Conservation (phyloP, 2,329 filamentous ascomycete species). For the Teratosphaeria epicoccoides region DNA sequence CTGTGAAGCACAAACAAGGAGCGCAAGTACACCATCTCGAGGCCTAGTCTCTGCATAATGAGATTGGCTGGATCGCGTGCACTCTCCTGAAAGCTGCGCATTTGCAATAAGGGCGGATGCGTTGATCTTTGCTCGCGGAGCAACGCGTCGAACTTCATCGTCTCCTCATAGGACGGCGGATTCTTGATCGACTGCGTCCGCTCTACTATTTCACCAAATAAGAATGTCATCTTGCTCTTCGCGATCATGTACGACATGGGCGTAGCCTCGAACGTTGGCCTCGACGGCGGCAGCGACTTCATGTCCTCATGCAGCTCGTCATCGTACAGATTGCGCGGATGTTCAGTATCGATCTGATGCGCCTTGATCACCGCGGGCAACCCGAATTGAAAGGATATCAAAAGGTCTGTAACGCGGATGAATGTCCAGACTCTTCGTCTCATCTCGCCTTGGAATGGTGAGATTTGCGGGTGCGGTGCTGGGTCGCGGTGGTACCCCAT, state of each 20-base stretch:
- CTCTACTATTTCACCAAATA: conserved; percentile 63
- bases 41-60: conserved; percentile 71
- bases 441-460: conserved; percentile 67
- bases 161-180: conserved; percentile 49
- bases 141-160: conserved; percentile 49
- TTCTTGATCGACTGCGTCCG: conserved; percentile 50
- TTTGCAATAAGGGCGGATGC: conserved; percentile 68
- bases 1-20: conserved; percentile 81
- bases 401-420: conserved; percentile 60
- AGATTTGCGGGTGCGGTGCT: conserved; percentile 60
- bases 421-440: conserved; percentile 54
- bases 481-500: conserved; percentile 73
- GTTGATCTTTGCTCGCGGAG: conserved; percentile 49
- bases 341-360: conserved; percentile 62
- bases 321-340: conserved; percentile 70
- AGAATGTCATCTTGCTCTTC: conserved; percentile 56
- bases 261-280: conserved; percentile 60
- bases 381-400: conserved; percentile 64
- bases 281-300: conserved; percentile 55
- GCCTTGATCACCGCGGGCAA: conserved; percentile 57
- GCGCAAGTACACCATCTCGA: conserved; percentile 81
- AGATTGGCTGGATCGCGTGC: conserved; percentile 57
- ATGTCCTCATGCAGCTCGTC: conserved; percentile 65
- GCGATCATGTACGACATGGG: conserved; percentile 70
- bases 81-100: conserved; percentile 63